These are phyloP conservation scores for Dictyostelium discoideum DNA, from an alignment of 78 protist genomes.

Conservation along the genomic window dicty_2.7 NC_007089.4:4164001-4164500, in stretches of 20 bases:
- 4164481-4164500: slow-evolving; percentile 76
- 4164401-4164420: no score
- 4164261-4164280: slow-evolving; percentile 50
- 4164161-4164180: slow-evolving; percentile 41
- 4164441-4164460: background rate
- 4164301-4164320: slow-evolving; percentile 36
- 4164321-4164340: slow-evolving; percentile 59
- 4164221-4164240: slow-evolving; percentile 66
- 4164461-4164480: background rate
- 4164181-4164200: slow-evolving; percentile 71
- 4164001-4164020: slow-evolving; percentile 15
- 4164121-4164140: slow-evolving; percentile 66
- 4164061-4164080: slow-evolving; percentile 50
- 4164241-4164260: slow-evolving; percentile 71
- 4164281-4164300: slow-evolving; percentile 47
- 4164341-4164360: slow-evolving; percentile 35
- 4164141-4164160: slow-evolving; percentile 43
- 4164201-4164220: slow-evolving; percentile 56
- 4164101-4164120: slow-evolving; percentile 68
- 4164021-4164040: slow-evolving; percentile 56
- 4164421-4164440: background rate
- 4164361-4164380: no score
- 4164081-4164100: slow-evolving; percentile 40
- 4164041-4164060: background rate
- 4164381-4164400: no score